Evolutionary conservation across 805 yeast genomes (phyloP), one percentile per base, ranked within the genome.

Genomic region (Cyberlindnera euphorbiiphila): DNA sequence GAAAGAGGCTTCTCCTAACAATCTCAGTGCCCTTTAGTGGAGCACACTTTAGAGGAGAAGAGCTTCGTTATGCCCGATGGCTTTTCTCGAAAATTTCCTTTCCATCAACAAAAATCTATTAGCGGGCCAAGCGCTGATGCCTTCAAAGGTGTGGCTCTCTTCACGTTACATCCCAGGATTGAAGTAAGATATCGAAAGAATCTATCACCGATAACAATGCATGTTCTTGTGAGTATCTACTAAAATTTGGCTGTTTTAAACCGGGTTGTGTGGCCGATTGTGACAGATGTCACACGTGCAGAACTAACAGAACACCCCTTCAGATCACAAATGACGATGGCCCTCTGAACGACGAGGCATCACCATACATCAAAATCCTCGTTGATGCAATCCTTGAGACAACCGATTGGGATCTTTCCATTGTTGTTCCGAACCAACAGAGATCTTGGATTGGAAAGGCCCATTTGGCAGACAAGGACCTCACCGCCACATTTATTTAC

Each of bases 391-490:
- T 89, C 31, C 56, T 58, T 30, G 57, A 67, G 28, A 50, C 66
- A 36, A 85, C 96, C 6, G 78, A 85, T 56, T 91, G 98, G 98
- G 76, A 83, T 19, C 62, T 89, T 22, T 78, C 88, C 17, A 78
- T 89, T 15, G 88, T 82, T 19, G 81, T 93, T 3, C 98, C 98
- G 10, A 64, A 69, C 43, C 73, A 78, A 36, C 95, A 86, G 50
- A 65, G 93, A 50, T 89, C 97, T 11, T 93, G 98, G 98, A 91
- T 88, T 40, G 96, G 96, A 25, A 93, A 93, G 60, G 98, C 98
- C 6, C 97, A 89, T 65, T 78, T 93, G 53, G 94, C 94, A 0
- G 91, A 87, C 6, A 71, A 74, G 45, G 72, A 76, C 19, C 65
- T 83, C 27, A 63, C 75, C 3, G 74, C 83, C 2, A 66, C 74